Conservation (phyloP, 345 rosid species). For the Aquilaria yunnanensis region DNA sequence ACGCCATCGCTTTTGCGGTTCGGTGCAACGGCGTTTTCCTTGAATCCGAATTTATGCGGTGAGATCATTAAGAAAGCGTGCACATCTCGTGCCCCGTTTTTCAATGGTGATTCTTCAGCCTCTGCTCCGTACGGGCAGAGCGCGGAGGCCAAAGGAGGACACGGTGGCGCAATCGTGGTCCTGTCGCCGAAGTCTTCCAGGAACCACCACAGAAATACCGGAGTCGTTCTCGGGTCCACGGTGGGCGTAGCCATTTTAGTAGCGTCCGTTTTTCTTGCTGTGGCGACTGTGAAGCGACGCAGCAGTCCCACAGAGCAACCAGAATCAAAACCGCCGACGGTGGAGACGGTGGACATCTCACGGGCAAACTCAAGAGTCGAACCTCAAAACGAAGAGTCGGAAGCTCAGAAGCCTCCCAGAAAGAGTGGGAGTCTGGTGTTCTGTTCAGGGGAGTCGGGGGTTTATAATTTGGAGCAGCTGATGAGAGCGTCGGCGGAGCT, state of each 20-base stretch:
- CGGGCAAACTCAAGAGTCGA: constrained; percentile 3
- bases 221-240: constrained; percentile 40
- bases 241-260: constrained; percentile 42
- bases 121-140: constrained; percentile 57
- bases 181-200: constrained; percentile 32
- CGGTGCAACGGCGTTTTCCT: constrained; percentile 43
- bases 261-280: constrained; percentile 30
- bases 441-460: constrained; percentile 38
- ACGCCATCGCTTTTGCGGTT: constrained; percentile 67
- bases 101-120: constrained; percentile 35
- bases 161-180: constrained; percentile 26
- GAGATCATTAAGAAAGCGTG: constrained; percentile 64
- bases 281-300: constrained; percentile 31
- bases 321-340: constrained; percentile 21
- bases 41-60: constrained; percentile 78
- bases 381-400: constrained; percentile 13
- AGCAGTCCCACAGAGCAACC: constrained; percentile 12
- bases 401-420: constrained; percentile 18
- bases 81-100: constrained; percentile 55
- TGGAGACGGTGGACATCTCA: background rate
- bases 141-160: constrained; percentile 42
- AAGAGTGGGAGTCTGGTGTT: constrained; percentile 57
- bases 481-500: constrained; percentile 96
- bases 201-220: constrained; percentile 34
- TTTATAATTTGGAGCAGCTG: constrained; percentile 69